Evolutionary conservation across 192 early-diverging fungal genomes (phyloP), one percentile per base, ranked within the genome.

Genomic region (Mortierella antarctica): DNA sequence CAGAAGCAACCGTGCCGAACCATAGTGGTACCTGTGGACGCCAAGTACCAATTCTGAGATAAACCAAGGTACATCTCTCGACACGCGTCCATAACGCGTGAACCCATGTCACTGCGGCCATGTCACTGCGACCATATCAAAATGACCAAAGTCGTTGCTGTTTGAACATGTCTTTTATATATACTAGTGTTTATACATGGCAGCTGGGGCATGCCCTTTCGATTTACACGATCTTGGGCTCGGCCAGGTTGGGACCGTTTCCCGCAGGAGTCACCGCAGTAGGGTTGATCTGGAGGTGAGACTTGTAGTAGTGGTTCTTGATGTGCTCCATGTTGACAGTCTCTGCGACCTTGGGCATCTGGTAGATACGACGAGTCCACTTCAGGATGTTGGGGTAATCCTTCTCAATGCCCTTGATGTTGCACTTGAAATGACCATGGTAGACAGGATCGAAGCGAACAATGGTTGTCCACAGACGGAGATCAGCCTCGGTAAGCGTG

Each of bases 281-380:
- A 5, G 98, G 98, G 82, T 99, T 99, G 85, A 99, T 97, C 84
- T 98, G 92, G 9, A 84, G 84, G 78, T 98, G 97, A 56, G 89
- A 91, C 88, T 89, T 86, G 77, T 95, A 98, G 80, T 99, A 99
- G 76, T 98, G 97, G 17, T 86, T 65, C 84, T 98, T 99, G 89
- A 99, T 99, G 77, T 99, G 98, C 60, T 92, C 87, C 93, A 98
- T 93, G 84, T 98, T 92, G 48, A 98, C 92, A 5, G 98, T 98
- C 21, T 93, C 91, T 7, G 83, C 84, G 67, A 97, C 83, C 70
- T 80, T 89, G 10, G 92, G 91, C 58, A 93, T 88, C 84, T 97
- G 94, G 82, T 96, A 97, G 58, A 98, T 86, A 51, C 86, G 86
- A 20, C 88, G 86, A 14, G 92, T 81, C 96, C 96, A 98, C 64